Base-by-base conservation (phyloP, 2,329 filamentous ascomycete species). In the Colletotrichum melonis region DNA sequence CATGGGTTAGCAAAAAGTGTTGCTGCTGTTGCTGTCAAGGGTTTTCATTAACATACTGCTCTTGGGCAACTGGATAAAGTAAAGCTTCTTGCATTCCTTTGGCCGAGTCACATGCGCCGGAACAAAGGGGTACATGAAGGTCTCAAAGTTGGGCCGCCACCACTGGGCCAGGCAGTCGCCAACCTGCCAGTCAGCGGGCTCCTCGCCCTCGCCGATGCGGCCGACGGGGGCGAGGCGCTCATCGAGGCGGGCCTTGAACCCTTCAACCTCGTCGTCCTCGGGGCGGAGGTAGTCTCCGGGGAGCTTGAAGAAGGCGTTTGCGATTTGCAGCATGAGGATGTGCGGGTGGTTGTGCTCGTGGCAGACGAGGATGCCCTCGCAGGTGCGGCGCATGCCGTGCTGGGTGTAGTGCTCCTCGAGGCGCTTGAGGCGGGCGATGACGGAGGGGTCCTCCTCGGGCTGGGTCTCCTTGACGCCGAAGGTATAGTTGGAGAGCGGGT, bases 311-410 rank as follows among this genome's bases (percentile, higher is more conserved):
- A 99, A 99, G 28, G 97, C 96, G 83, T 99, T 99, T 66, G 97
- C 97, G 79, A 99, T 99, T 88, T 99, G 97, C 75, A 99, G 89
- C 97, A 99, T 98, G 77, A 99, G 87, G 76, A 99, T 97, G 84
- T 99, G 97, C 16, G 97, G 97, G 84, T 98, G 97, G 85, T 98
- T 98, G 88, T 98, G 96, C 85, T 99, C 97, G 83, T 99, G 97
- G 86, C 97, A 99, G 77, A 99, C 95, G 60, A 99, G 90, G 78
- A 99, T 95, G 78, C 95, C 97, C 86, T 99, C 97, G 84, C 96
- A 98, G 22, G 97, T 98, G 69, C 97, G 92, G 71, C 97, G 93
- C 97, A 99, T 99, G 80, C 97, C 97, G 87, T 98, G 92, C 75
- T 92, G 89, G 35, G 90, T 88, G 83, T 97, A 99, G 85, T 99